phyloP scores from a whole-genome alignment of 345 rosid genomes.

The Populus davidiana region DNA sequence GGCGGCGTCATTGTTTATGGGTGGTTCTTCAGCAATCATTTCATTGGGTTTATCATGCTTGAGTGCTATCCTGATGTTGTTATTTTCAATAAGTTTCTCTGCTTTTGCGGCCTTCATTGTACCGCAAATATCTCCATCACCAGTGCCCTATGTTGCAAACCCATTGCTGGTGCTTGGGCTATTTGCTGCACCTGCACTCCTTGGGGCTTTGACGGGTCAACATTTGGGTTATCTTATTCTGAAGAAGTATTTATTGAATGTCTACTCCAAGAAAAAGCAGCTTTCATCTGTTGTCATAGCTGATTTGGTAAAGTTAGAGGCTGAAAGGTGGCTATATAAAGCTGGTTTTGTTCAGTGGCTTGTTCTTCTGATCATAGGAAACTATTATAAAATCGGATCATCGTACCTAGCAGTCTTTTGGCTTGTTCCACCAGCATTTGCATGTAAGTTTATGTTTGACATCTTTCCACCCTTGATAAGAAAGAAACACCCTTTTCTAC shows the following conservation, averaged over 20 bases:
- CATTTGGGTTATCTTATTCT: conserved; percentile 68
- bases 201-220: conserved; percentile 87
- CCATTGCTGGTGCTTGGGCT: conserved; percentile 83
- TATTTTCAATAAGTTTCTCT: conserved; percentile 73
- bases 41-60: conserved; percentile 66
- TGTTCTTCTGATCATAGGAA: conserved; percentile 61
- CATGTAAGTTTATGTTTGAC: conserved; percentile 61
- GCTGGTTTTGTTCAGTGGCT: conserved; percentile 87
- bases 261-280: conserved; percentile 46
- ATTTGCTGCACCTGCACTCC: conserved; percentile 82
- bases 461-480: conserved; percentile 10
- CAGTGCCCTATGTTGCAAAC: conserved; percentile 71
- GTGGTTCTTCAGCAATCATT: conserved; percentile 69
- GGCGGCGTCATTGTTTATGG: conserved; percentile 78
- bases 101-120: conserved; percentile 62
- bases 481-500: conserved; percentile 1
- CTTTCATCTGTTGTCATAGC: conserved; percentile 45
- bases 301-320: conserved; percentile 64
- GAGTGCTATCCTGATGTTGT: conserved; percentile 61
- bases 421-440: conserved; percentile 90
- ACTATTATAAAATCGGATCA: conserved; percentile 72
- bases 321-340: conserved; percentile 96
- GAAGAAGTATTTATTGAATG: conserved; percentile 44
- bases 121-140: conserved; percentile 66
- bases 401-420: conserved; percentile 79